Evolutionary conservation across 495 filamentous ascomycete genomes (phyloP), one percentile per base, ranked within the genome.

Genomic region (Penicillium manginii): DNA sequence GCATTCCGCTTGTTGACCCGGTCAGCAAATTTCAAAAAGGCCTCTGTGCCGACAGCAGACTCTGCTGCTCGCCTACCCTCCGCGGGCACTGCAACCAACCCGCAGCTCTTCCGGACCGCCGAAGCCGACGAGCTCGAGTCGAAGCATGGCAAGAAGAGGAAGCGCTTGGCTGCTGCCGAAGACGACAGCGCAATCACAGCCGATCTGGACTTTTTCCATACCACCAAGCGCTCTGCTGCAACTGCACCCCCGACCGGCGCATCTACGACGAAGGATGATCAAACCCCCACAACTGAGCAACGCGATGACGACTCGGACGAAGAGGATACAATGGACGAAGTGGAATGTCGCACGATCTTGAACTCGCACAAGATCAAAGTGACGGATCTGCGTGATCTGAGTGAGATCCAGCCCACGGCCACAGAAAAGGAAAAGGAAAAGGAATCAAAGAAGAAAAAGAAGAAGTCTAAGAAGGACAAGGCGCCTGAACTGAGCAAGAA

Each of bases 301-400:
- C 45, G 40, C 17, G 51, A 69, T 40, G 60, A 61, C 51, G 58
- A 49, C 37, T 67, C 68, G 7, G 73, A 76, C 42, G 67, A 64
- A 11, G 66, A 68, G 22, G 70, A 73, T 39, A 22, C 60, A 2
- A 75, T 82, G 71, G 73, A 74, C 62, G 83, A 88, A 63, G 87
- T 88, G 51, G 86, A 93, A 57, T 85, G 90, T 50, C 84, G 86
- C 54, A 84, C 85, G 52, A 78, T 92, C n/a, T 69, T 98, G 48
- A 87, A 86, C 57, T 83, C 84, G 33, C 92, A 98, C 70, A 90
- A 93, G 64, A 79, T 98, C 60, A 98, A 98, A 71, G 84, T 96
- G 22, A 91, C 88, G 0, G 74, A 91, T 29, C 76, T 96, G 43
- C 82, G 78, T 29, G 78, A 79, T 59, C 53, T 71, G 55, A 72